A percentile compares a stretch with the other conserved stretches of the same genome.
Evolutionary conservation across 2,329 filamentous ascomycete species (phyloP).

Genomic region (Colletotrichum spaethianum): DNA sequence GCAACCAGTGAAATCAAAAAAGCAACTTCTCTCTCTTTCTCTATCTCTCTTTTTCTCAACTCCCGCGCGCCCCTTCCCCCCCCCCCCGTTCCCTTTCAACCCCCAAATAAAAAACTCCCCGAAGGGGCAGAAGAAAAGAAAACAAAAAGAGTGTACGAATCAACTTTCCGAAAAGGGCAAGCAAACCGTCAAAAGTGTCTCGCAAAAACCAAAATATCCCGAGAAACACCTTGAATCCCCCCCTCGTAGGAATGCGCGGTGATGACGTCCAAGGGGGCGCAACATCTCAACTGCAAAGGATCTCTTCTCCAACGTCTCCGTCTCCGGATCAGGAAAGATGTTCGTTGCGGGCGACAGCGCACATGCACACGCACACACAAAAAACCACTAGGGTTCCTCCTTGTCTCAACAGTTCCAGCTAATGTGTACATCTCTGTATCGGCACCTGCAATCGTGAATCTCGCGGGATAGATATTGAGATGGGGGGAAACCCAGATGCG

Average conservation of each 20-base stretch:
- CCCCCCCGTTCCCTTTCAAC: neutral
- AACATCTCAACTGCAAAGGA: neutral
- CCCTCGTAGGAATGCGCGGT: slow-evolving; percentile 20
- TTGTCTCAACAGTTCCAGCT: neutral
- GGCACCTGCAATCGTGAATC: neutral
- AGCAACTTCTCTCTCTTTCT: neutral
- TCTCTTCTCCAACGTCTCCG: neutral
- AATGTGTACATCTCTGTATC: neutral
- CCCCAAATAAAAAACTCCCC: neutral
- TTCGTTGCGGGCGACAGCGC: neutral
- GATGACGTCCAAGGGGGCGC: slow-evolving; percentile 11
- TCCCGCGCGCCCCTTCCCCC: neutral
- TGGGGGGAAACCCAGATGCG: neutral
- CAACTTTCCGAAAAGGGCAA: neutral
- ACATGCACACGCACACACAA: no score
- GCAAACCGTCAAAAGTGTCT: neutral
- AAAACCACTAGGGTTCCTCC: neutral
- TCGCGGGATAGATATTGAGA: neutral
- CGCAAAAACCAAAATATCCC: neutral
- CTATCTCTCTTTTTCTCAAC: neutral
- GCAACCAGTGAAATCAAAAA: neutral
- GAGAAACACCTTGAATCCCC: neutral
- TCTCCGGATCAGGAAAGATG: slow-evolving; percentile 18
- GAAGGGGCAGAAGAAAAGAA: neutral
- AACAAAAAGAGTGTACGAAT: neutral